Evolutionary conservation across 2,329 filamentous ascomycete species (phyloP), one percentile per base, ranked within the genome.

Genomic region (Lasiodiplodia gonubiensis): DNA sequence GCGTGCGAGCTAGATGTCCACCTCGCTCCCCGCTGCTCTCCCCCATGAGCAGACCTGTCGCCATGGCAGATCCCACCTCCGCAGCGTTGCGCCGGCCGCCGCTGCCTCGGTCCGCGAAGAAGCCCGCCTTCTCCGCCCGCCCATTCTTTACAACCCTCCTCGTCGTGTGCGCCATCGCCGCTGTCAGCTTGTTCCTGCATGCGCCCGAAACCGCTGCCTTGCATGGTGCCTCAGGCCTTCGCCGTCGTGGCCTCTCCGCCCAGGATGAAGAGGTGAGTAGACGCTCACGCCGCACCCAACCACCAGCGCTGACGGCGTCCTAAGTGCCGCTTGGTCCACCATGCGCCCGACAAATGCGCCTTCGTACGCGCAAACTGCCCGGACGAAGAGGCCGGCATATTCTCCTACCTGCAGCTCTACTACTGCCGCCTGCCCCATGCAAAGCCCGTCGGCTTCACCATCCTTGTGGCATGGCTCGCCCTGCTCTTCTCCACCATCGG

Each of bases 401-500:
- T 97, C 68, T 91, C 92, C 30, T 99, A 99, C 80, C 87, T 98
- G 55, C 86, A 89, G 23, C 84, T 98, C 66, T 99, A 97, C 83
- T 99, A 97, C 80, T 99, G 95, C 84, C 82, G 83, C 52, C 84
- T 97, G 39, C 83, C 84, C 66, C 80, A 87, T 65, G 88, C 84
- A 16, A 90, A 92, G 75, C 89, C 91, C 0, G 70, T 97, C 54
- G 93, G 92, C n/a, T 96, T 99, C 74, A 76, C 84, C 25, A 82
- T 97, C 51, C 83, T 99, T 54, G 86, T 92, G 18, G 73, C 89
- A 69, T 99, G 95, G 95, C 86, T 97, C 7, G 91, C 88, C 46
- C 82, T 98, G 66, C 88, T 99, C 8, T 99, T 99, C 80, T 94
- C 92, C 72, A 98, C 95, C 16, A 97, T 99, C 71, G 95, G 95